A percentile compares a stretch with the other conserved stretches of the same genome.
Evolutionary conservation across 2,329 filamentous ascomycete genomes (phyloP).

Genomic region (Neospermospora avenae): DNA sequence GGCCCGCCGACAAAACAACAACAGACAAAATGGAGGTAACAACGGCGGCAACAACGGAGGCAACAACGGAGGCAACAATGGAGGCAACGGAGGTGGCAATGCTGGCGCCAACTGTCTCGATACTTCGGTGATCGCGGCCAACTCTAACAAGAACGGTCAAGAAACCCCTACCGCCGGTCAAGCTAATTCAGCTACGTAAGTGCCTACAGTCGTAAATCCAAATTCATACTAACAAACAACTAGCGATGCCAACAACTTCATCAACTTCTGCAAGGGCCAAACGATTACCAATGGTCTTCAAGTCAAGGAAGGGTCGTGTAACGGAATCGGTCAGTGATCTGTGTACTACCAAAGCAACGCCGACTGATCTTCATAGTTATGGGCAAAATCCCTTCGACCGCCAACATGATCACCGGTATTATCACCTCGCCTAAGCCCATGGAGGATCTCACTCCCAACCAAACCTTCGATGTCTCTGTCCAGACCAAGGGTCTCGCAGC

Average conservation of each 20-base stretch:
- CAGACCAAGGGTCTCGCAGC: conserved; percentile 37
- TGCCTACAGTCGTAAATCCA: not conserved
- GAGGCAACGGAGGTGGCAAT: not conserved
- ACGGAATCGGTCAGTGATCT: conserved; percentile 33
- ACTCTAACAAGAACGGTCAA: conserved; percentile 43
- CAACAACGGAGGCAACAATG: not conserved
- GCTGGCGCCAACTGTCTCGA: conserved; percentile 39
- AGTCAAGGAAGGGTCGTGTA: conserved; percentile 56
- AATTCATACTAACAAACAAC: conserved; percentile 21
- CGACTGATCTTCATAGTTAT: conserved; percentile 26
- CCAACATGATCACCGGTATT: conserved; percentile 34
- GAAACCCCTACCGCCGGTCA: conserved; percentile 36
- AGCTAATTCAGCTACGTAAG: conserved; percentile 33
- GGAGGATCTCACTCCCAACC: conserved; percentile 26
- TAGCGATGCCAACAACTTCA: conserved; percentile 44
- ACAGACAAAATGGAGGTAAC: conserved; percentile 1
- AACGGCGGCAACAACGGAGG: not conserved
- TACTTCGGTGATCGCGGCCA: conserved; percentile 25
- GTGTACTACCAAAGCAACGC: not conserved
- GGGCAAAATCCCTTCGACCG: conserved; percentile 34
- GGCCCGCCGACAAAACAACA: conserved; percentile 11
- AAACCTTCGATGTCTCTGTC: conserved; percentile 36
- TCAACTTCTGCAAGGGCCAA: conserved; percentile 31
- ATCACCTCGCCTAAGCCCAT: conserved; percentile 30
- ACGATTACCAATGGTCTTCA: conserved; percentile 58